Base-by-base conservation (phyloP, 345 rosid species). In the Populus nigra region DNA sequence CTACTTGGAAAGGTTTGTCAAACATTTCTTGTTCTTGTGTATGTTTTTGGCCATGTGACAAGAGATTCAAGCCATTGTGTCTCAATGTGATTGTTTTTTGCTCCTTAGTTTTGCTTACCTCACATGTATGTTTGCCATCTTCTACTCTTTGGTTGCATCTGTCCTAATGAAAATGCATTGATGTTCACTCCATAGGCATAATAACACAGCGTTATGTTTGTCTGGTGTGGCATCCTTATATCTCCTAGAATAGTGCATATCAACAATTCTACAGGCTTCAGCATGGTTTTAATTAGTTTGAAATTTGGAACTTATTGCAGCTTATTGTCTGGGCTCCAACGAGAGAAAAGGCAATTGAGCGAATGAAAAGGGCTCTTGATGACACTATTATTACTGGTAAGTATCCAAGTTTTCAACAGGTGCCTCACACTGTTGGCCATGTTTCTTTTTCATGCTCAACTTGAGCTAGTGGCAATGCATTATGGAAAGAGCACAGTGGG, bases 311-410 rank as follows among this genome's bases (percentile, higher is more conserved):
- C 69, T 71, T 69, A 10, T 77, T 88, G 80, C 78, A 96, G 99
- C 96, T 96, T 78, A 91, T 96, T 66, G 99, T 96, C 36, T 96
- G 98, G 98, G 99, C 91, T 76, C 98, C 99, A 82, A 93, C 99
- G 1, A 88, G 99, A 85, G 99, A 96, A 81, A 96, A 88, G 85
- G 99, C 99, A 70, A 93, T 93, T 65, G 97, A 92, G 59, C 93
- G 98, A 74, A 96, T 96, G 99, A 96, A 96, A 74, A 93, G 98
- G 86, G 99, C 99, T 78, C 96, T 96, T 41, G 69, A 91, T 78
- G 99, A 96, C 89, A 96, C 99, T 69, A 83, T 92, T 31, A 96
- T 96, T 71, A 92, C 91, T 72, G 99, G 99, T 90, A 88, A 33
- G 57, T 45, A 1, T 31, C 49, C 57, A 5, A 29, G 35, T 50